Evolutionary conservation across 441 rosid genomes (phyloP).

Genomic region (Flueggea neowawraea): DNA sequence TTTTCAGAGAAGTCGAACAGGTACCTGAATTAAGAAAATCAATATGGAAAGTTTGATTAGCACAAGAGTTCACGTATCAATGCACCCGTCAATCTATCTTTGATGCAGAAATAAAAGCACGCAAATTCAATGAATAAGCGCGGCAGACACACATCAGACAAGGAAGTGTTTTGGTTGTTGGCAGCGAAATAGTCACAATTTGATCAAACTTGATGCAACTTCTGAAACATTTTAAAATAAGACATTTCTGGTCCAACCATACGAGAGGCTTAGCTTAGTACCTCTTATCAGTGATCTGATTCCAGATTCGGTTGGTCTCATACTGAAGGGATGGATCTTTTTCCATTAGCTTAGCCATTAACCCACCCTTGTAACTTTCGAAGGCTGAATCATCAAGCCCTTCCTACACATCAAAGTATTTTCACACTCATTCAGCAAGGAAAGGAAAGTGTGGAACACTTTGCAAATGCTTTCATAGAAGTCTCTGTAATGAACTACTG

Average conservation of each 20-base stretch:
- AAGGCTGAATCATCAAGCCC: slow-evolving; percentile 74
- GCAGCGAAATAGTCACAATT: too few relatives aligned
- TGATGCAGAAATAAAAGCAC: too few relatives aligned
- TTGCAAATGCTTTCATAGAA: not conserved
- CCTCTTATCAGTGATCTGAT: slow-evolving; percentile 89
- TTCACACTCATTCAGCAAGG: not conserved
- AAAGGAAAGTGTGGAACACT: not conserved
- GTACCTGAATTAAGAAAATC: slow-evolving; percentile 44
- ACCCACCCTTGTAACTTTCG: slow-evolving; percentile 72
- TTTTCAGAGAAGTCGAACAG: slow-evolving; percentile 68
- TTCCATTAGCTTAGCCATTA: slow-evolving; percentile 80
- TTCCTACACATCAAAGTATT: slow-evolving; percentile 39
- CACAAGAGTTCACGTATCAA: not conserved
- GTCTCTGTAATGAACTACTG: too few relatives aligned
- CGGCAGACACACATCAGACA: too few relatives aligned
- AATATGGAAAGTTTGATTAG: not conserved
- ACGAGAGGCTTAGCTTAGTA: slow-evolving; percentile 18
- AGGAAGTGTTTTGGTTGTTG: too few relatives aligned
- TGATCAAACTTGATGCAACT: too few relatives aligned
- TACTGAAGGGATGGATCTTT: slow-evolving; percentile 85
- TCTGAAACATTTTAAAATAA: not conserved
- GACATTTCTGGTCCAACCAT: not conserved
- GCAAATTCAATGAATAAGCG: too few relatives aligned
- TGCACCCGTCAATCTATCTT: too few relatives aligned
- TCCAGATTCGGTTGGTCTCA: slow-evolving; percentile 83